Evolutionary conservation across 257 asterid genomes (phyloP), one percentile per base, ranked within the genome.

Genomic region (Nicotiana attenuata): DNA sequence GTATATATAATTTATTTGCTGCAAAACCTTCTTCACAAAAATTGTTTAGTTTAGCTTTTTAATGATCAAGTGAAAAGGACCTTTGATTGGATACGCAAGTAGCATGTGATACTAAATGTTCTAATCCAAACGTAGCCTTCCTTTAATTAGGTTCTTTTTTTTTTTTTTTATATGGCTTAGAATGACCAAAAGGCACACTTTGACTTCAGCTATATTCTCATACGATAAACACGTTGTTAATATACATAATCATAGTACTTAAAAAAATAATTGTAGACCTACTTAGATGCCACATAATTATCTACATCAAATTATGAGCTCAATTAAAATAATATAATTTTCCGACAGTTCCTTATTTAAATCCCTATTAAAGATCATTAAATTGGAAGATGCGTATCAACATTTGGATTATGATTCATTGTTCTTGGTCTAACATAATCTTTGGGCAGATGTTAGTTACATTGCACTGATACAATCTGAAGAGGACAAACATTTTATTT

Each of bases 331-430:
- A 41, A 6, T 22, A 47, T 15, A 67, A 59, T 71, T 77, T 5
- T 47, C 65, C 81, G 78, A 83, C 56, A 65, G 55, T 38, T n/a
- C 28, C 14, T 57, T 71, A 28, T 26, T 29, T 53, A 55, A 20
- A 57, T 76, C 10, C 63, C 16, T 8, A 16, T 28, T 26, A 22
- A 33, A 17, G 35, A 61, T 76, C 47, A 50, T 38, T 22, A 67
- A 57, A 50, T 53, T 81, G 57, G 80, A 47, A 91, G 91, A 84
- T 87, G 82, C 89, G 89, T 81, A 88, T 90, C 92, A 77, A 81
- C 65, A 35, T 80, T 73, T 81, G 84, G 97, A 90, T 89, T 85
- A 73, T 66, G 91, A 76, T 92, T 59, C 94, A 90, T 65, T 87
- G 92, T 52, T 88, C 88, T 75, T 91, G 87, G 95, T 78, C 93